These are phyloP conservation scores for Monilinia laxa DNA, from an alignment of 2,329 filamentous ascomycete genomes.

Conservation along the genomic window DNA sequence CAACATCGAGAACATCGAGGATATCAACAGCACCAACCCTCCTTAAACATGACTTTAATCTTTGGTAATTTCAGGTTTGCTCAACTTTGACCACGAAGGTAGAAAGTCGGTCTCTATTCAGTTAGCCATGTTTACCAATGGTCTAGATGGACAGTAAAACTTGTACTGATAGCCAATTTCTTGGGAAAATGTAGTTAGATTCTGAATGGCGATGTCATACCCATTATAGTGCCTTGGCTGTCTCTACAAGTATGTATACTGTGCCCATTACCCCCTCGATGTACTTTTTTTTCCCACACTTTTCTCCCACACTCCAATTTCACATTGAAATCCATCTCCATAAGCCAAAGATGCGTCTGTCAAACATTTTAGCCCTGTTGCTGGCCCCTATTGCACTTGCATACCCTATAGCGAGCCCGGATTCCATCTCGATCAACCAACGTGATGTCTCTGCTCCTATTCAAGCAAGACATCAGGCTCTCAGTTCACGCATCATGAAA, in stretches of 20 bases:
- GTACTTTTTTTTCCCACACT: not conserved
- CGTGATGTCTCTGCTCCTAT: not conserved
- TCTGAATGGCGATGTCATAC: not conserved
- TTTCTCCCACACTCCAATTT: not conserved
- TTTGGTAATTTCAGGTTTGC: not conserved
- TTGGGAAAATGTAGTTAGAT: not conserved
- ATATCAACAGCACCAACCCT: not conserved
- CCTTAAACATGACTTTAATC: not conserved
- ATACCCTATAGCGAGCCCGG: not conserved
- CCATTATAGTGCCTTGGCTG: not conserved
- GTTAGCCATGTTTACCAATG: not conserved
- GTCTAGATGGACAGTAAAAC: not conserved
- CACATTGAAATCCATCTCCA: not conserved
- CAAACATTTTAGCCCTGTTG: not conserved
- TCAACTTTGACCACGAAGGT: not conserved
- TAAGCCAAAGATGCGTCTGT: constrained; percentile 5
- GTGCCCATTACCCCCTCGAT: not conserved
- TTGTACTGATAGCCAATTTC: not conserved
- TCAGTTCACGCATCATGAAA: not conserved
- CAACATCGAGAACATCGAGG: not conserved
- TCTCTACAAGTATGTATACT: not conserved
- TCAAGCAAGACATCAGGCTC: not conserved
- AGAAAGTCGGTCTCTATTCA: not conserved
- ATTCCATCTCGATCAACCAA: not conserved
- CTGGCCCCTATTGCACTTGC: constrained; percentile 14